A percentile compares a stretch with the other conserved stretches of the same genome.
phyloP scores from a whole-genome alignment of 352 stramenopile genomes.

The Phytophthora pisi region DNA sequence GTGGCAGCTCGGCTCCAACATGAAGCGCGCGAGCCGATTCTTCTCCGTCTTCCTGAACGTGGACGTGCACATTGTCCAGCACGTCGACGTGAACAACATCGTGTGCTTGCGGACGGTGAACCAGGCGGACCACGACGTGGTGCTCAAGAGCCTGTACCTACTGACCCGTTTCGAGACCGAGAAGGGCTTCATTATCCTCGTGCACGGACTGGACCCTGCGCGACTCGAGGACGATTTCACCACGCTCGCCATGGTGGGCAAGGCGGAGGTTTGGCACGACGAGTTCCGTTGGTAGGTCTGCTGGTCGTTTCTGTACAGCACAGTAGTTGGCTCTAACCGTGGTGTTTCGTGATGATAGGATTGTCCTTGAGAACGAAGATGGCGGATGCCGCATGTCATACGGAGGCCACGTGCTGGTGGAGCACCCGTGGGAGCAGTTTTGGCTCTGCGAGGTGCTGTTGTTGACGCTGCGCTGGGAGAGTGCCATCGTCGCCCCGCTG shows the following conservation, averaged over 20 bases:
- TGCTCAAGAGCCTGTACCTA: constrained; percentile 51
- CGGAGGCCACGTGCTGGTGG: constrained; percentile 36
- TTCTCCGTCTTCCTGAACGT: constrained; percentile 56
- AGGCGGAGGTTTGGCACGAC: constrained; percentile 51
- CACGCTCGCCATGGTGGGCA: constrained; percentile 40
- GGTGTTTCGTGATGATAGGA: constrained; percentile 25
- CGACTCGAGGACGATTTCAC: constrained; percentile 48
- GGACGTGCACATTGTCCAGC: constrained; percentile 43
- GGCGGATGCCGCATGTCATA: constrained; percentile 48
- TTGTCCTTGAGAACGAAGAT: constrained; percentile 45
- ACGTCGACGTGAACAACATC: constrained; percentile 49
- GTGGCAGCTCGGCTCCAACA: constrained; percentile 39
- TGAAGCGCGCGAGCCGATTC: constrained; percentile 32
- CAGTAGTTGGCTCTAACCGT: neutral
- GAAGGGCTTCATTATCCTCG: constrained; percentile 44
- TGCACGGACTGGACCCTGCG: constrained; percentile 40
- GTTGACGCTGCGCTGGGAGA: constrained; percentile 52
- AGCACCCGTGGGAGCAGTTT: constrained; percentile 49
- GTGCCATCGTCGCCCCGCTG: constrained; percentile 44
- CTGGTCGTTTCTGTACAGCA: neutral
- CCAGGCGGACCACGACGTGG: constrained; percentile 44
- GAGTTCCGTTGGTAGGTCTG: constrained; percentile 42
- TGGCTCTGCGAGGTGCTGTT: constrained; percentile 62
- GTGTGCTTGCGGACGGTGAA: constrained; percentile 49
- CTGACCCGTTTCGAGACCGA: constrained; percentile 57